These are phyloP conservation scores for Apostasia shenzhenica DNA, from an alignment of 106 monocot genomes.

Conservation along the genomic window DNA sequence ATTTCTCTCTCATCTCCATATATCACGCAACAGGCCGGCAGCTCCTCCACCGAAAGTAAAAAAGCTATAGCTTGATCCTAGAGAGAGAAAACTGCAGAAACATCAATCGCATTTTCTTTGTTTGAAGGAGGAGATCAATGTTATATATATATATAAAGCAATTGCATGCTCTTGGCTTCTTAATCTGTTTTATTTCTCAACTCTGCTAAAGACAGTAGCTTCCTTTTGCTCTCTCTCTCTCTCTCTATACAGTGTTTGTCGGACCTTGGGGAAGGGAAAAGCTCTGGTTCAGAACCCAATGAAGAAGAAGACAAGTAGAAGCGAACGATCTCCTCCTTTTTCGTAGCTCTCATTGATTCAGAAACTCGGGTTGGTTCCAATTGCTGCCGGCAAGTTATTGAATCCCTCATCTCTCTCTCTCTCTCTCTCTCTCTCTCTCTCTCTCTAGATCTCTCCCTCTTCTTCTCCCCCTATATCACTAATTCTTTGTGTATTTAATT, in stretches of 20 bases:
- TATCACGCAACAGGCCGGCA: too few relatives aligned
- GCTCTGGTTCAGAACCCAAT: background rate
- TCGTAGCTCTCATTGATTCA: too few relatives aligned
- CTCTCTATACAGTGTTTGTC: background rate
- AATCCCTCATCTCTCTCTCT: background rate
- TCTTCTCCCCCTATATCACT: background rate
- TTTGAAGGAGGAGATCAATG: too few relatives aligned
- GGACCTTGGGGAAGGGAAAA: background rate
- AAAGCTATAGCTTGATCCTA: too few relatives aligned
- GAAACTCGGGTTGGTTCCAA: too few relatives aligned
- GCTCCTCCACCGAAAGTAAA: too few relatives aligned
- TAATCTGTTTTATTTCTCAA: too few relatives aligned
- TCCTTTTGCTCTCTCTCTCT: background rate
- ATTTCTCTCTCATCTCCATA: background rate
- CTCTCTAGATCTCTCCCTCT: slow-evolving; percentile 2
- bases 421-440: background rate
- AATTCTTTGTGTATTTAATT: background rate
- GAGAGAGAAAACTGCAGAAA: background rate
- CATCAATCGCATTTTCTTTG: too few relatives aligned
- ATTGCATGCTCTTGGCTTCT: too few relatives aligned
- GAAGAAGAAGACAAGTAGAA: too few relatives aligned
- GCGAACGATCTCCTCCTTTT: too few relatives aligned
- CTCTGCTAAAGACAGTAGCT: background rate
- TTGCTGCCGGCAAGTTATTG: background rate
- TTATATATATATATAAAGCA: too few relatives aligned